Evolutionary conservation across 495 filamentous ascomycete genomes (phyloP).

Genomic region (Terfezia claveryi): DNA sequence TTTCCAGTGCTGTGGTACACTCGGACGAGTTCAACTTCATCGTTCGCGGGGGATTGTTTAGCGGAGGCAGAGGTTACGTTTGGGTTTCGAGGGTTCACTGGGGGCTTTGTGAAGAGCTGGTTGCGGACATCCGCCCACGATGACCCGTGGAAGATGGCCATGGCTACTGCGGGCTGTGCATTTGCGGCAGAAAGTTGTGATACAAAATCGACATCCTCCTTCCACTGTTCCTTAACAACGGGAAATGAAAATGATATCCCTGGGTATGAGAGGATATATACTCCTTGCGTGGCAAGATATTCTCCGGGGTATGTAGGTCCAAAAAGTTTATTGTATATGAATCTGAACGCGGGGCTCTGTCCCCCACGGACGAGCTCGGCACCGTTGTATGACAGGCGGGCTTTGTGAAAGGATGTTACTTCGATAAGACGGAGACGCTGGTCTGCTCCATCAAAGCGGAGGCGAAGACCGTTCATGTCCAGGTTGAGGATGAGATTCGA

Average conservation of each 20-base stretch:
- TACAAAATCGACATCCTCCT: slow-evolving; percentile 62
- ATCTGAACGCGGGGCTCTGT: slow-evolving; percentile 52
- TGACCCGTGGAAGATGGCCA: slow-evolving; percentile 71
- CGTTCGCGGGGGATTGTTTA: slow-evolving; percentile 22
- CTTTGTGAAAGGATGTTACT: slow-evolving; percentile 74
- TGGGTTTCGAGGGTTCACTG: slow-evolving; percentile 41
- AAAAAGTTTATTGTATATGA: slow-evolving; percentile 77
- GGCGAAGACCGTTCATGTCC: slow-evolving; percentile 62
- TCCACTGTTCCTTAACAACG: slow-evolving; percentile 52
- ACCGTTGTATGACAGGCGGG: slow-evolving; percentile 58
- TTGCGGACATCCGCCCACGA: slow-evolving; percentile 69
- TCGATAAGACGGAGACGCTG: slow-evolving; percentile 82
- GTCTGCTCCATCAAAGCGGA: slow-evolving; percentile 84
- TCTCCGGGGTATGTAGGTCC: slow-evolving; percentile 85
- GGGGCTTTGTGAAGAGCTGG: slow-evolving; percentile 48
- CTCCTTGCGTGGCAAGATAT: slow-evolving; percentile 44
- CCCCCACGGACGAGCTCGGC: slow-evolving; percentile 54
- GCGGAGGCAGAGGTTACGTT: slow-evolving; percentile 24
- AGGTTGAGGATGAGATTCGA: slow-evolving; percentile 50
- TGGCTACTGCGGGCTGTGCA: slow-evolving; percentile 48
- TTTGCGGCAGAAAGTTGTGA: slow-evolving; percentile 59
- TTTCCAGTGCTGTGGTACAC: slow-evolving; percentile 46
- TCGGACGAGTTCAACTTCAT: slow-evolving; percentile 61
- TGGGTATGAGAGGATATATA: slow-evolving; percentile 78
- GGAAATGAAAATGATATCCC: slow-evolving; percentile 84